Evolutionary conservation across 495 filamentous ascomycete species (phyloP).

Genomic region (Daldinia concentrica): DNA sequence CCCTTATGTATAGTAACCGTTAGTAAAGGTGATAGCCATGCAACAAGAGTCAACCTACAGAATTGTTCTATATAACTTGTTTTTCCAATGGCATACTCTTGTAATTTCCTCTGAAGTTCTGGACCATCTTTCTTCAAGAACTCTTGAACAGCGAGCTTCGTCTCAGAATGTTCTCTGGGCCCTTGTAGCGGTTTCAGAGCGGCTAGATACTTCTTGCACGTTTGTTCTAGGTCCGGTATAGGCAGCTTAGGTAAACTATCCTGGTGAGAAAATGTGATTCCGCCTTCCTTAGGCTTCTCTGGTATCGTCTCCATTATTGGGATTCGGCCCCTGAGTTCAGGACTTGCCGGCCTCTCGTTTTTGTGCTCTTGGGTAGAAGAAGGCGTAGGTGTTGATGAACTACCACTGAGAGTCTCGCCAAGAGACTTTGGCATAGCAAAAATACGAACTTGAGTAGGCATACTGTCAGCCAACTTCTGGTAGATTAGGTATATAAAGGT

Average conservation of each 20-base stretch:
- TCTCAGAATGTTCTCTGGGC: constrained; percentile 83
- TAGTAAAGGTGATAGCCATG: constrained; percentile 7
- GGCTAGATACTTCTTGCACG: constrained; percentile 80
- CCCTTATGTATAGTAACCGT: constrained; percentile 64
- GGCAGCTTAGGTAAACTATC: constrained; percentile 91
- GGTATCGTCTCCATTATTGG: constrained; percentile 51
- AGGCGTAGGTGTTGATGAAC: constrained; percentile 45
- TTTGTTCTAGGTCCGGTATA: constrained; percentile 88
- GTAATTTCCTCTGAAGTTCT: constrained; percentile 85
- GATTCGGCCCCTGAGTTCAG: constrained; percentile 41
- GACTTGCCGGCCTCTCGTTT: constrained; percentile 43
- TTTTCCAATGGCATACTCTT: constrained; percentile 91
- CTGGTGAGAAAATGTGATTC: constrained; percentile 88
- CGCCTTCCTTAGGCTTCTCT: constrained; percentile 59
- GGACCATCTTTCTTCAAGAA: constrained; percentile 88
- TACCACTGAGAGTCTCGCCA: constrained; percentile 66
- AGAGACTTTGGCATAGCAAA: constrained; percentile 78
- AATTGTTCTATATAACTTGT: constrained; percentile 99
- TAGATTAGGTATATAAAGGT: constrained; percentile 71
- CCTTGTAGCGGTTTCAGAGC: constrained; percentile 85
- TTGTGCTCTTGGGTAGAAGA: constrained; percentile 46
- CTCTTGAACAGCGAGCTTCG: constrained; percentile 79
- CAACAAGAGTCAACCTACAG: constrained; percentile 68
- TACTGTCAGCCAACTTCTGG: constrained; percentile 51
- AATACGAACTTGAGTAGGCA: constrained; percentile 64